Conservation (phyloP, 768 basidiomycete genomes). For the Boletus sensibilis region DNA sequence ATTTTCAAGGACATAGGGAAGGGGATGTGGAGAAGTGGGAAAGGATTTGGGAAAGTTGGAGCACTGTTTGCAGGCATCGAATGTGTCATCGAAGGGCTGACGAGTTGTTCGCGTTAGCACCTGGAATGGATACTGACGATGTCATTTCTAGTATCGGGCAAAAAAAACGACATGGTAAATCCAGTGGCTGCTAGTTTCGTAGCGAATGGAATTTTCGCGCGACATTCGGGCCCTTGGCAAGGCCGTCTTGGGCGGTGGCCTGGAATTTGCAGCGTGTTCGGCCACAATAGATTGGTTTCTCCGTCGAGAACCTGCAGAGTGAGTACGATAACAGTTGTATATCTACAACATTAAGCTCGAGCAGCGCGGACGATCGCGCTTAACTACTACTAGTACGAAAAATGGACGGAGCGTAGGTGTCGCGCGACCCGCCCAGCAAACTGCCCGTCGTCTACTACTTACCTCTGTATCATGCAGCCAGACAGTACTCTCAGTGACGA, state of each 20-base stretch:
- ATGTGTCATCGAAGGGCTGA: constrained; percentile 92
- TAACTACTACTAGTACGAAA: no score
- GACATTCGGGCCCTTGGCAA: constrained; percentile 84
- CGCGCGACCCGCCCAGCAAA: no score
- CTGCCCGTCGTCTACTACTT: no score
- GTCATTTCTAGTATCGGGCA: constrained; percentile 74
- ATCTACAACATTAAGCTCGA: no score
- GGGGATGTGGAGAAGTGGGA: constrained; percentile 87
- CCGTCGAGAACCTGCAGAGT: constrained; percentile 80
- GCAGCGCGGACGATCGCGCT: no score
- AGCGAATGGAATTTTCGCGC: constrained; percentile 84
- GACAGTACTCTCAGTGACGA: no score
- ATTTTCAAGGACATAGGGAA: constrained; percentile 94
- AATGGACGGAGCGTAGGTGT: no score
- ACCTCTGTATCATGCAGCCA: no score
- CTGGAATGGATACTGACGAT: not conserved
- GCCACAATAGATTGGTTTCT: constrained; percentile 83
- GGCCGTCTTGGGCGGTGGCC: constrained; percentile 82
- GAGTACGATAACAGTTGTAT: constrained; percentile 26
- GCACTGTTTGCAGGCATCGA: constrained; percentile 93
- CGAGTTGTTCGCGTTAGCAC: constrained; percentile 41
- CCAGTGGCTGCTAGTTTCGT: constrained; percentile 85
- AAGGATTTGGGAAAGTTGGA: constrained; percentile 92
- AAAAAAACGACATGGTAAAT: constrained; percentile 95
- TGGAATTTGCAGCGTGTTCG: constrained; percentile 93